Conservation (phyloP, 768 basidiomycete species). For the Trametes villosa region DNA sequence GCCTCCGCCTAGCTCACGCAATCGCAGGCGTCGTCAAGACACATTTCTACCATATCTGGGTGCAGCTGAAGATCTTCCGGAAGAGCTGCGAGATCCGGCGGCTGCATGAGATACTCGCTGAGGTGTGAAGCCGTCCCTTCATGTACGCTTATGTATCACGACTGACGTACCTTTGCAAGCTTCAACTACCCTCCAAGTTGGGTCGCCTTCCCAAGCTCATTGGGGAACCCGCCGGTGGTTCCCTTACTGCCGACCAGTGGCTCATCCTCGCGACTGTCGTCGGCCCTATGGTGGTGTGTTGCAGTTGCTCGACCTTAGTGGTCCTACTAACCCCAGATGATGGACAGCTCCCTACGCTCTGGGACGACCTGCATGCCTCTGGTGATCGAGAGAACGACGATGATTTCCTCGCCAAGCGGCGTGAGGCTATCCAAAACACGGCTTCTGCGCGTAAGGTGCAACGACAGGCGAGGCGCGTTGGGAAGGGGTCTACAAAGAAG, state of each 20-base stretch:
- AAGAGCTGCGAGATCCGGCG: too few species aligned
- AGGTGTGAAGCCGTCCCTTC: too few species aligned
- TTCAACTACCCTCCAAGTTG: conserved; percentile 31
- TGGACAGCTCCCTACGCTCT: neutral
- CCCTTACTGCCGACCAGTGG: conserved; percentile 29
- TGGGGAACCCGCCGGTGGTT: conserved; percentile 18
- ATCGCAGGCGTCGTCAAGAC: too few species aligned
- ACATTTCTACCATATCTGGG: too few species aligned
- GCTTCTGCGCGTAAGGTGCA: neutral
- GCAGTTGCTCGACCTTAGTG: neutral
- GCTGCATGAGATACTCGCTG: too few species aligned
- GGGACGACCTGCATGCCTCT: neutral
- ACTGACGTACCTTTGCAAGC: too few species aligned
- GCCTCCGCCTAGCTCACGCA: too few species aligned
- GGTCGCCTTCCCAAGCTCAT: conserved; percentile 11
- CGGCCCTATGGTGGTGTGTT: conserved; percentile 33
- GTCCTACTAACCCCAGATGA: neutral
- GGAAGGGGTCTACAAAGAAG: neutral
- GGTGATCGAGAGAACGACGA: too few species aligned
- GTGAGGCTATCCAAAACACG: neutral
- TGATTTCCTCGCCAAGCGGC: neutral
- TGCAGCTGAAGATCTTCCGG: too few species aligned
- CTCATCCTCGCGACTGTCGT: conserved; percentile 34
- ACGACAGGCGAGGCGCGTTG: neutral
- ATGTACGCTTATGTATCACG: too few species aligned